phyloP scores from a whole-genome alignment of 768 basidiomycete species.

The Coprinopsis strossmayeri region DNA sequence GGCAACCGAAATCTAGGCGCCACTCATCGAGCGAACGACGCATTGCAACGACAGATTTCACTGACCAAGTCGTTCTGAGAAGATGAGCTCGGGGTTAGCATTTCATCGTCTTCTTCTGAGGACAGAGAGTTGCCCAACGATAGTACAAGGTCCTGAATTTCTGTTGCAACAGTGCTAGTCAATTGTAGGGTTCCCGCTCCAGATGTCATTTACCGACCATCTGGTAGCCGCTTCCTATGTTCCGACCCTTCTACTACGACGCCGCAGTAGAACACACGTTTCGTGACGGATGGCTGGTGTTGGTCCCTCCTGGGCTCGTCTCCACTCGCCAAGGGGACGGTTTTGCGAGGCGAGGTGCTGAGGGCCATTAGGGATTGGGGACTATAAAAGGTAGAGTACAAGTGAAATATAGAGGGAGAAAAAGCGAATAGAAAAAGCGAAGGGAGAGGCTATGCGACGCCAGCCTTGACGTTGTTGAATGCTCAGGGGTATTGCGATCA shows the following conservation, averaged over 20 bases:
- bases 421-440: conserved; percentile 5
- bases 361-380: conserved; percentile 47
- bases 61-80: conserved; percentile 35
- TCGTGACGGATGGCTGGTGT: conserved; percentile 45
- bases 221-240: conserved; percentile 57
- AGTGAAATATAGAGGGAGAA: conserved; percentile 6
- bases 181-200: conserved; percentile 5
- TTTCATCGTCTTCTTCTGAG: conserved; percentile 39
- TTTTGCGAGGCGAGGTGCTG: conserved; percentile 65
- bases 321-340: conserved; percentile 65
- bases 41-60: conserved; percentile 5
- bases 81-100: conserved; percentile 34
- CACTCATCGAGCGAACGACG: conserved; percentile 1
- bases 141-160: conserved; percentile 72
- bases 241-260: conserved; percentile 85
- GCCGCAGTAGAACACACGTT: conserved; percentile 83
- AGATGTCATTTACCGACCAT: conserved; percentile 37
- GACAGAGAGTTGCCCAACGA: conserved; percentile 67
- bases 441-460: conserved; percentile 5
- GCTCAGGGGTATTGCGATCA: no score
- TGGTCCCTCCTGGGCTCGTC: conserved; percentile 42
- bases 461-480: no score
- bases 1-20: no score
- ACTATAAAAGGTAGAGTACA: conserved; percentile 5
- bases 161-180: conserved; percentile 27